These are phyloP conservation scores for Coemansia sp. DNA, from an alignment of 192 early-diverging fungal genomes.

Conservation along the genomic window DNA sequence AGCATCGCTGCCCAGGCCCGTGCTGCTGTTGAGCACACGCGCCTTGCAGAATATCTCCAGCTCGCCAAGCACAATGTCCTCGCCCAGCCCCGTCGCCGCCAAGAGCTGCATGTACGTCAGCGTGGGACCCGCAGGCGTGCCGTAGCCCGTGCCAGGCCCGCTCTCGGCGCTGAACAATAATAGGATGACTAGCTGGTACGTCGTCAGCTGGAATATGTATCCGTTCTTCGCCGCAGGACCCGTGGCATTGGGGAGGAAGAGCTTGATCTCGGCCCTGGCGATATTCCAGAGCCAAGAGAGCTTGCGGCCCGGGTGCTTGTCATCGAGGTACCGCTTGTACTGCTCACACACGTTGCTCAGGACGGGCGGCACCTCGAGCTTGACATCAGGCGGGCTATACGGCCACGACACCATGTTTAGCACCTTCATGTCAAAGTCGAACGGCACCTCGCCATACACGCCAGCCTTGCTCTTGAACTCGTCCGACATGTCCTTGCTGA, in stretches of 20 bases:
- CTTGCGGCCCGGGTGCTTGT: conserved; percentile 86
- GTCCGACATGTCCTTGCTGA: conserved; percentile 89
- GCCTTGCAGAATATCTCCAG: conserved; percentile 82
- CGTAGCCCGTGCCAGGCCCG: conserved; percentile 63
- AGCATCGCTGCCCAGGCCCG: conserved; percentile 6
- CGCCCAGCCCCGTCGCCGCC: conserved; percentile 70
- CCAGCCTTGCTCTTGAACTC: conserved; percentile 69
- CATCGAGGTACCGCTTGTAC: conserved; percentile 86
- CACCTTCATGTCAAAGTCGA: conserved; percentile 87
- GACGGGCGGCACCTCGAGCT: conserved; percentile 87
- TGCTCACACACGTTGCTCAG: conserved; percentile 82
- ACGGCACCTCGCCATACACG: conserved; percentile 38
- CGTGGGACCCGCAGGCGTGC: conserved; percentile 34
- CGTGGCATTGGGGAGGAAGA: conserved; percentile 76
- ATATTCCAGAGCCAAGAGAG: conserved; percentile 95
- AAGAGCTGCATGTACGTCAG: conserved; percentile 74
- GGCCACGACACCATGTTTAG: conserved; percentile 91
- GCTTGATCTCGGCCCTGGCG: conserved; percentile 89
- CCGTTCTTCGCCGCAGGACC: conserved; percentile 73
- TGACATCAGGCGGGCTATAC: conserved; percentile 71
- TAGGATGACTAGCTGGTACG: conserved; percentile 93
- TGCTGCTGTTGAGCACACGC: conserved; percentile 63
- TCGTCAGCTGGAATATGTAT: conserved; percentile 65
- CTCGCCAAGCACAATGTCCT: conserved; percentile 67
- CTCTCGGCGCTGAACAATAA: conserved; percentile 80